These are phyloP conservation scores for Phytopythium cucurbitacearum DNA, from an alignment of 352 stramenopile species.

Conservation along the genomic window DNA sequence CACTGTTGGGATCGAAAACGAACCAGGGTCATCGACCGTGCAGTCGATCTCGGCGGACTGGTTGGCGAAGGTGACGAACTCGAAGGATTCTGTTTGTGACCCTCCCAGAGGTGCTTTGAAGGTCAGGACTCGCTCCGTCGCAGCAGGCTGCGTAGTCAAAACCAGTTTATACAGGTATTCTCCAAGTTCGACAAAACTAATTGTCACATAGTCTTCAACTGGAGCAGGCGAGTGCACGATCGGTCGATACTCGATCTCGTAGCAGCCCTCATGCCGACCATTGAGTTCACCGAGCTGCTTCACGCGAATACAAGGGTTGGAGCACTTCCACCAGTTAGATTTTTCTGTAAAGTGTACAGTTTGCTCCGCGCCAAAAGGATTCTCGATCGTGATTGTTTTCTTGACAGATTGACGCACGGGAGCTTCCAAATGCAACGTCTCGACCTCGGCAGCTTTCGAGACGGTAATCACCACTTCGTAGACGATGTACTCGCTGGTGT, in stretches of 20 bases:
- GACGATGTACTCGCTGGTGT: constrained; percentile 83
- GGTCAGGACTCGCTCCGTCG: constrained; percentile 61
- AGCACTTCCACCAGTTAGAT: constrained; percentile 78
- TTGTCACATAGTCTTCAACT: constrained; percentile 55
- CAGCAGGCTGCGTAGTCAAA: constrained; percentile 65
- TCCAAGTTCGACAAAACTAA: constrained; percentile 82
- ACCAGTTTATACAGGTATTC: constrained; percentile 87
- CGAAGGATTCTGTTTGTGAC: constrained; percentile 74
- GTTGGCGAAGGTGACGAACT: constrained; percentile 58
- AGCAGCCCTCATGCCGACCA: constrained; percentile 71
- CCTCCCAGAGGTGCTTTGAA: constrained; percentile 82
- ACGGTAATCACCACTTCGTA: constrained; percentile 62
- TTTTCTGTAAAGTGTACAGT: constrained; percentile 57
- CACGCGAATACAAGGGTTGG: constrained; percentile 67
- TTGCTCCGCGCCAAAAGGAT: constrained; percentile 63
- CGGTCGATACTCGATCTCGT: constrained; percentile 89
- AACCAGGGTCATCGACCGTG: constrained; percentile 46
- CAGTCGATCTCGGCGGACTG: constrained; percentile 47
- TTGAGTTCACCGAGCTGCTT: constrained; percentile 64
- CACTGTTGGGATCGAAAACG: constrained; percentile 59
- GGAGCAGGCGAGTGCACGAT: constrained; percentile 43
- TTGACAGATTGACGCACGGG: constrained; percentile 79
- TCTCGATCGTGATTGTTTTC: constrained; percentile 87
- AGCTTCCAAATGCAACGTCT: constrained; percentile 78
- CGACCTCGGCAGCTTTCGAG: constrained; percentile 54